phyloP scores from a whole-genome alignment of 176 grass and related monocot genomes.

The barley (Hordeum vulgare) region MorexV3_pseudomolecules_assembly NC_058522.1:24614357-24614856 shows the following conservation, averaged over 20 bases:
- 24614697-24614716: constrained; percentile 64
- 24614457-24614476: background rate
- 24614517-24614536: no score
- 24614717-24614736: constrained; percentile 30
- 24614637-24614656: constrained; percentile 50
- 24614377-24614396: background rate
- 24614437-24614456: background rate
- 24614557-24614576: constrained; percentile 64
- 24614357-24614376: background rate
- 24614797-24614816: no score
- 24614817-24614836: no score
- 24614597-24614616: constrained; percentile 49
- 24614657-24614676: constrained; percentile 43
- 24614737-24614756: no score
- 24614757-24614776: no score
- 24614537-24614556: constrained; percentile 63
- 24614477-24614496: no score
- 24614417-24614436: background rate
- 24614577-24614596: constrained; percentile 48
- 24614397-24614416: no score
- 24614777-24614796: no score
- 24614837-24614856: no score
- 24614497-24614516: constrained; percentile 15
- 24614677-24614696: constrained; percentile 46
- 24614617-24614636: constrained; percentile 44